Evolutionary conservation across 345 rosid species (phyloP), one percentile per base, ranked within the genome.

Genomic region (Arabis alpina): DNA sequence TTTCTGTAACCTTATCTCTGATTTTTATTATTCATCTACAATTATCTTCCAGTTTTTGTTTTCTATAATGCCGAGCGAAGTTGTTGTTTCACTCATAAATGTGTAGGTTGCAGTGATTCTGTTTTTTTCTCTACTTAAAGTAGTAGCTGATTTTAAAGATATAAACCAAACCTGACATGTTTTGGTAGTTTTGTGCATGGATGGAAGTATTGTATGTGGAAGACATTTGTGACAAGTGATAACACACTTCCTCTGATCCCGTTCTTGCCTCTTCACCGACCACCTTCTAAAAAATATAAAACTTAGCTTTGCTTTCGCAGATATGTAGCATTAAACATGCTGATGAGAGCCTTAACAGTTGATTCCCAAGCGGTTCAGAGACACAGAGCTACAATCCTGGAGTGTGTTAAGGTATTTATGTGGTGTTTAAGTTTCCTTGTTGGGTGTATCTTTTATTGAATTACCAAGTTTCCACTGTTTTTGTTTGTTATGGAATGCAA

Each of bases 311-410:
- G 42, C 32, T 68, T 70, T 80, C 66, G 58, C 88, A 93, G 93
- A 78, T 93, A 87, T 68, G 97, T 91, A 78, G 98, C 97, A 43
- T 64, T 93, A 54, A 93, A 91, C 82, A 91, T 93, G 91, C 88
- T 93, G 81, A 93, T 82, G 96, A 91, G 75, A 85, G 94, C 97
- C 76, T 81, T 91, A 44, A 72, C 83, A n/a, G 91, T 91, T 78
- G 98, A 87, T 79, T 77, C 96, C 54, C 94, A 87, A 85, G 97
- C 98, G 23, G 93, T 93, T 66, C 97, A 93, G 80, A 89, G 97
- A 79, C 97, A 93, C 76, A 85, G 96, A 64, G 93, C 84, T 54
- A 93, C 96, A 24, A 93, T 93, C 65, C 78, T 93, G 86, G 97
- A 93, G 80, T 93, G 98, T 81, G 97, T 93, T 43, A 93, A 93